Base-by-base conservation (phyloP, 2,329 filamentous ascomycete species). In the Exserohilum rostratum region DNA sequence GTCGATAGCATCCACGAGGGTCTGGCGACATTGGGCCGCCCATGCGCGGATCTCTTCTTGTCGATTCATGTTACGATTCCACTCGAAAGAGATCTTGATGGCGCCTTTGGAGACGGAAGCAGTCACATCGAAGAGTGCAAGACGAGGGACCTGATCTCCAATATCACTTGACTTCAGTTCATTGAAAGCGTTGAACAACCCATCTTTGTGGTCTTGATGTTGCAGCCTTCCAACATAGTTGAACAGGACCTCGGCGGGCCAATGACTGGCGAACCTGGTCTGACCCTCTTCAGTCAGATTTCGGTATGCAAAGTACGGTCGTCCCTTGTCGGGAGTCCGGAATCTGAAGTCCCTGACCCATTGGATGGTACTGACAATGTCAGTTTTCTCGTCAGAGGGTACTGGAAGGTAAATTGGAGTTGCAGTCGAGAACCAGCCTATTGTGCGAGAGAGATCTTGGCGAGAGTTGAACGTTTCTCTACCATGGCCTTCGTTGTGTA, bases 381-480 rank as follows among this genome's bases (percentile, higher is more conserved):
- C 67, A 6, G 68, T 71, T 2, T 60, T 33, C 22, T 72, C 67
- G 13, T 67, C 64, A 2, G 51, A 18, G 3, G 62, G 40, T 2
- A 70, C 55, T 7, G 68, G 67, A 4, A 73, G 50, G 52, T 63
- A 54, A 5, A 73, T 66, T 1, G 71, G 70, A 6, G 62, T 61
- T 11, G 74, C 44, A 6, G 78, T 79, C 0, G 80, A 82, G 54
- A 82, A 83, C 80, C 80, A 83, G 6, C 80, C 80, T 2, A 82
- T 73, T 1, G 80, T 82, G 5, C 78, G 73, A 2, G 79, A 80
- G 5, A 82, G 73, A 43, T 82, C 80, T 43, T 82, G 76, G 2
- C 71, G 72, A 0, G 71, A 44, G 45, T 80, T 73, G 72, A 79
- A 81, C 0, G 76, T 68, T 60, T 82, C 79, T 34, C 80, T 69